These are phyloP conservation scores for Solanum etuberosum DNA, from an alignment of 257 asterid genomes.

Conservation along the genomic window DNA sequence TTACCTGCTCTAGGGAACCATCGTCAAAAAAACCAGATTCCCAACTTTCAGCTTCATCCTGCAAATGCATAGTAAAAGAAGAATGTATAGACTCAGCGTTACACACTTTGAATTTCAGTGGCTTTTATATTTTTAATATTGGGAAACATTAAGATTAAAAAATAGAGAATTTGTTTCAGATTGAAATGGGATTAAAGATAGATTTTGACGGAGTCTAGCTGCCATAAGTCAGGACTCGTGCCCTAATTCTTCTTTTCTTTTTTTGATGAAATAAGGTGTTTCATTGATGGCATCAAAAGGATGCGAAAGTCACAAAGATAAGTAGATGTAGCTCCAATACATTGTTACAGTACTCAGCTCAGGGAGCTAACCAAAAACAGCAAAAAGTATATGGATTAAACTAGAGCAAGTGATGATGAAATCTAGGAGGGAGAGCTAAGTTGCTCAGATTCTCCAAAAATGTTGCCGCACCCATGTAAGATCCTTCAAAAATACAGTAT, in stretches of 20 bases:
- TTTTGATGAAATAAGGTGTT: background rate
- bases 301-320: background rate
- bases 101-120: background rate
- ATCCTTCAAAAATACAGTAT: background rate
- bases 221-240: background rate
- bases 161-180: background rate
- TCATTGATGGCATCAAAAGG: background rate
- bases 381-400: background rate
- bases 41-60: constrained; percentile 89
- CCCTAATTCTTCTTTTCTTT: background rate
- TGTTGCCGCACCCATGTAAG: background rate
- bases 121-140: background rate
- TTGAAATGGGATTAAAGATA: background rate
- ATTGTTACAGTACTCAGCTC: background rate
- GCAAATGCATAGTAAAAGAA: constrained; percentile 14
- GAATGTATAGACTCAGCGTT: background rate
- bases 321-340: background rate
- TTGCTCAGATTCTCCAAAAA: background rate
- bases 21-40: constrained; percentile 42
- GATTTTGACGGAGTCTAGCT: background rate
- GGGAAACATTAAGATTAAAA: background rate
- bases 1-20: constrained; percentile 50
- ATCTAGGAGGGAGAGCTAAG: background rate
- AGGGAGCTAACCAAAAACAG: background rate
- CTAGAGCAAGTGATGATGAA: background rate